Evolutionary conservation across 257 asterid genomes (phyloP).

Genomic region (Solanum neorickii): DNA sequence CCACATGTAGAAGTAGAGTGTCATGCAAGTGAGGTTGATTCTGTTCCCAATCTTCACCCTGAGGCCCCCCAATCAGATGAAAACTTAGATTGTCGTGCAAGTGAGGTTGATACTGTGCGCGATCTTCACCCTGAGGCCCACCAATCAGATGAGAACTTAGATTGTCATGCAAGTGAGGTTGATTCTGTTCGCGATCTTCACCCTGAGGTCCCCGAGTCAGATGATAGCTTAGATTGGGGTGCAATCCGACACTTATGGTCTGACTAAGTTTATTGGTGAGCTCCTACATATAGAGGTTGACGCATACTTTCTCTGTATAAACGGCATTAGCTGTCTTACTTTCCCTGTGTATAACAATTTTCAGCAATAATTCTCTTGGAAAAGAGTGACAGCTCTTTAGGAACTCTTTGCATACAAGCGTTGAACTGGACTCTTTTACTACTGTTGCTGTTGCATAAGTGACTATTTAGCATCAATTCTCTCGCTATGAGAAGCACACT

Average conservation of each 20-base stretch:
- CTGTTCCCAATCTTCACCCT: neutral
- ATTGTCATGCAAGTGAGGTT: neutral
- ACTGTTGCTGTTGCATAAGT: neutral
- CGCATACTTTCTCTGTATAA: neutral
- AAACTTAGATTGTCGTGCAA: neutral
- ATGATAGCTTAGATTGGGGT: slow-evolving; percentile 24
- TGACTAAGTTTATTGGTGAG: slow-evolving; percentile 3
- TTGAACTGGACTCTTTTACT: neutral
- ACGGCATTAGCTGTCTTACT: neutral
- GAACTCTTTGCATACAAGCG: neutral
- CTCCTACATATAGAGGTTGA: neutral
- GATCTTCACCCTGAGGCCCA: neutral
- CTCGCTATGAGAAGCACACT: neutral
- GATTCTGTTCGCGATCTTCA: neutral
- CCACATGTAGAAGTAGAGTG: neutral
- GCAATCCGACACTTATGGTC: slow-evolving; percentile 46
- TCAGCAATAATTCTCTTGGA: neutral
- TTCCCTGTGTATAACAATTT: neutral
- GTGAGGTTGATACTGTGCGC: neutral
- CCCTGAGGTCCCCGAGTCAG: neutral
- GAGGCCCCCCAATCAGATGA: neutral
- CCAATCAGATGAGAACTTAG: neutral
- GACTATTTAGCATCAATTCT: neutral
- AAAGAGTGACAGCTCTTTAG: neutral
- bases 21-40: neutral